These are phyloP conservation scores for Naganishia onofrii DNA, from an alignment of 768 basidiomycete genomes.

Conservation along the genomic window DNA sequence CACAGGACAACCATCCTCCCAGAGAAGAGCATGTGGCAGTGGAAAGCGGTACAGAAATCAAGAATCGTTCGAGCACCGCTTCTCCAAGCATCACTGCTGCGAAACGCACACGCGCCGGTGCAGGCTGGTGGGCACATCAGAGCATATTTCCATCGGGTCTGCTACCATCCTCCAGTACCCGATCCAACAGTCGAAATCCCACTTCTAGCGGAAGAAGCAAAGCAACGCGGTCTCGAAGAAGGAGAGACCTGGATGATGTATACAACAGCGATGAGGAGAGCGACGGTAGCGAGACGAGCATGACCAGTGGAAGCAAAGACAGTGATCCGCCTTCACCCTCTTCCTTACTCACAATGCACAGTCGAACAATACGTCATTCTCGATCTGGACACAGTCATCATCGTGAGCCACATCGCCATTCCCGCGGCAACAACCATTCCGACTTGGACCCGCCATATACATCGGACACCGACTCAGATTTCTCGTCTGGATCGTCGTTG, in stretches of 20 bases:
- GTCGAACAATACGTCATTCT: constrained; percentile 14
- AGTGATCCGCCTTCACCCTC: constrained; percentile 32
- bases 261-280: constrained; percentile 9
- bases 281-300: constrained; percentile 28
- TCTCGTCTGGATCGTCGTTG: constrained; percentile 3
- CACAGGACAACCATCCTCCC: not conserved
- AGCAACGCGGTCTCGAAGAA: constrained; percentile 29
- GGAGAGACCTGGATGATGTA: constrained; percentile 30
- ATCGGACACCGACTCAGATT: constrained; percentile 1
- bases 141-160: constrained; percentile 42
- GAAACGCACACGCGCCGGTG: not conserved
- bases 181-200: constrained; percentile 26
- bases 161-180: constrained; percentile 5
- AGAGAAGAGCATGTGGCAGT: not conserved
- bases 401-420: not conserved
- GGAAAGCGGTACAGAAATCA: not conserved
- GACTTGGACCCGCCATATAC: not conserved
- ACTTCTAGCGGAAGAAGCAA: constrained; percentile 36
- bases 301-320: constrained; percentile 31
- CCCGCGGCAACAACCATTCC: not conserved
- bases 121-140: constrained; percentile 51
- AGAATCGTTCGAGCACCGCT: not conserved
- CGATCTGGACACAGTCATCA: not conserved
- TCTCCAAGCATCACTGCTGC: constrained; percentile 24
- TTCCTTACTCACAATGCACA: constrained; percentile 40